These are phyloP conservation scores for Colletotrichum sp. DNA, from an alignment of 2,329 filamentous ascomycete species.

Conservation along the genomic window DNA sequence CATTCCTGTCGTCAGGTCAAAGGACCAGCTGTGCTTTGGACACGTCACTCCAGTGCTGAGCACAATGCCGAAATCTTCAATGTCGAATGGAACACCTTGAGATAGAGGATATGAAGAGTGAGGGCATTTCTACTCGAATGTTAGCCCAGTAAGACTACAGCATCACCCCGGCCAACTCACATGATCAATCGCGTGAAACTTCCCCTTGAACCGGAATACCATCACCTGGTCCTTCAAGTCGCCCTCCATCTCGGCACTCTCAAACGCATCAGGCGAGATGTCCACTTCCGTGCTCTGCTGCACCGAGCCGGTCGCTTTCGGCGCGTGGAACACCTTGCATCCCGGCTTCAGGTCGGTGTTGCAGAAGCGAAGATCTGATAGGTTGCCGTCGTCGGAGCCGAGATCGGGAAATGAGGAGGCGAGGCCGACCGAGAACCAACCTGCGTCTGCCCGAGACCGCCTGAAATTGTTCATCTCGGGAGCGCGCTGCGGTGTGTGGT, in stretches of 20 bases:
- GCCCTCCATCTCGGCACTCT: constrained; percentile 29
- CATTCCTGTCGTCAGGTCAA: constrained; percentile 68
- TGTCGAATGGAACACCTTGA: constrained; percentile 67
- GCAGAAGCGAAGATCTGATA: constrained; percentile 46
- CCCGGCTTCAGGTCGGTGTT: constrained; percentile 45
- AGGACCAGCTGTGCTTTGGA: constrained; percentile 75
- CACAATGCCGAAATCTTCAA: constrained; percentile 73
- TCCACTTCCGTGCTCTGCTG: constrained; percentile 40
- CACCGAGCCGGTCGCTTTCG: constrained; percentile 37
- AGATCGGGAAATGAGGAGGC: constrained; percentile 61
- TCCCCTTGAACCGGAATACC: constrained; percentile 67
- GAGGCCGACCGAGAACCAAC: constrained; percentile 62
- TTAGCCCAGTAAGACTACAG: no score
- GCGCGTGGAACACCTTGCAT: constrained; percentile 65
- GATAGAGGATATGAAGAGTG: constrained; percentile 72
- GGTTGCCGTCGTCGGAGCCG: constrained; percentile 38
- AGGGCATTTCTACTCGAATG: constrained; percentile 60
- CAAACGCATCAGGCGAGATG: constrained; percentile 35
- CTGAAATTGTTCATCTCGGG: constrained; percentile 27
- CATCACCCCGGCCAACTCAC: constrained; percentile 44
- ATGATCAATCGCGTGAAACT: constrained; percentile 72
- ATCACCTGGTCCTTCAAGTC: constrained; percentile 65
- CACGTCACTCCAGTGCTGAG: constrained; percentile 68
- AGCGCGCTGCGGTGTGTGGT: neutral
- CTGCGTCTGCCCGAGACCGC: constrained; percentile 27